Evolutionary conservation across 306 rosid genomes (phyloP), one percentile per base, ranked within the genome.

Genomic region (Dalbergia cultrata): DNA sequence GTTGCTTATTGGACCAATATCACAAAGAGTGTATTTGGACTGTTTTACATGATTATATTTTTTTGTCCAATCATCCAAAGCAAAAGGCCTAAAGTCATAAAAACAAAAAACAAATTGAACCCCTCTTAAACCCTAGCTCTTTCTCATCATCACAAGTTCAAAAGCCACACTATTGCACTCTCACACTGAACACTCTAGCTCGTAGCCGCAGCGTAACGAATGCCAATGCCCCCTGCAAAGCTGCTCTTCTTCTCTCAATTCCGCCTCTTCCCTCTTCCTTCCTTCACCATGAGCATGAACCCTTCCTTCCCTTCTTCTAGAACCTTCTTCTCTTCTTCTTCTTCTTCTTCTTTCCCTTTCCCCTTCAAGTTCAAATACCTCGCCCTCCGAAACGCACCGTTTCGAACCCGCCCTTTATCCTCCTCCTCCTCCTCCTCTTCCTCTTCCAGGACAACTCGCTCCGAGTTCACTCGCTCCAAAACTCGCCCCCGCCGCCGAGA

Each of bases 211-310:
- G 2, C 1, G 31, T 26, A 26, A 26, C 31, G 3, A 26, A 26
- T 26, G 31, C 31, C 31, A 26, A 93, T 91, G 92, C 94, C 90
- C 74, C 39, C 85, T 31, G 7, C 60, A 6, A 89, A 66, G 45
- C 21, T 88, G 41, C 82, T 93, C 67, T 58, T 92, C 67, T 58
- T 90, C 5, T 90, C 95, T 10, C 95, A 89, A 9, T 60, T 93
- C 18, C 95, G 89, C 67, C 86, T 90, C 65, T 86, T 92, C 50
- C 79, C 74, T 85, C 61, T 89, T 78, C 31, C 63, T 4, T 86
- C 93, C 45, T 10, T 80, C 50, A 5, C 18, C 6, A 14, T 50
- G 70, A 61, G 35, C 19, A 89, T 86, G 91, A 90, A 81, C 61
- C 71, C 86, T 26, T 87, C 19, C 56, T 6, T 87, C 90, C 52